phyloP scores from a whole-genome alignment of 192 early-diverging fungal species.

The Oehlia diaphana region DNA sequence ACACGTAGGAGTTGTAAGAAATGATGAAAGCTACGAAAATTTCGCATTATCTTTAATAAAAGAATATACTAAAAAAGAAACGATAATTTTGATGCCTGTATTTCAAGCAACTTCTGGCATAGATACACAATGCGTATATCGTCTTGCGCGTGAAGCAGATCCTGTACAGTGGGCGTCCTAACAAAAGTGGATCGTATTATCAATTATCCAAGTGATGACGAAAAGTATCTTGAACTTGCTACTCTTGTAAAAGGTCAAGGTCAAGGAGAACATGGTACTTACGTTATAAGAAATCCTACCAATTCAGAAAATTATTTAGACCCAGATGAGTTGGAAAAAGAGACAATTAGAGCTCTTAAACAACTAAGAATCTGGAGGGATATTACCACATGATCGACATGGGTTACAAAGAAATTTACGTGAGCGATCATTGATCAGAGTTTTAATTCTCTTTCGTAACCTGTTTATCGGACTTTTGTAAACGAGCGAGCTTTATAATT shows the following conservation, averaged over 20 bases:
- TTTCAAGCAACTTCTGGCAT: not conserved
- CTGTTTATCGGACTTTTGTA: too few relatives aligned
- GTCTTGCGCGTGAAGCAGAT: not conserved
- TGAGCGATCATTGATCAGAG: too few relatives aligned
- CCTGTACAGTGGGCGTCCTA: not conserved
- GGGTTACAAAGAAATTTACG: not conserved
- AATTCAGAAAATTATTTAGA: too few relatives aligned
- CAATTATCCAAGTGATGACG: not conserved
- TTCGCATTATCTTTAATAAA: not conserved
- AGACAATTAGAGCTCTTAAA: too few relatives aligned
- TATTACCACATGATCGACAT: too few relatives aligned
- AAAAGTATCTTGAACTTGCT: not conserved
- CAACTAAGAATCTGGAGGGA: not conserved
- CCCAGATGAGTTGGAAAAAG: too few relatives aligned
- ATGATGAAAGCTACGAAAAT: not conserved
- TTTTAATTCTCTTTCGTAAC: too few relatives aligned
- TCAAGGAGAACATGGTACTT: not conserved
- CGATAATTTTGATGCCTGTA: not conserved
- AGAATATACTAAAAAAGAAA: not conserved
- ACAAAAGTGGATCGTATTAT: not conserved
- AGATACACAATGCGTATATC: not conserved
- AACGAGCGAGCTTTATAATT: too few relatives aligned
- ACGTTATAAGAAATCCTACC: too few relatives aligned
- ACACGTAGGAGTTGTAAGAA: not conserved
- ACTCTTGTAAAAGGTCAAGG: not conserved